Evolutionary conservation across 768 basidiomycete genomes (phyloP), one percentile per base, ranked within the genome.

Genomic region (Xerocomellus amylosporus): DNA sequence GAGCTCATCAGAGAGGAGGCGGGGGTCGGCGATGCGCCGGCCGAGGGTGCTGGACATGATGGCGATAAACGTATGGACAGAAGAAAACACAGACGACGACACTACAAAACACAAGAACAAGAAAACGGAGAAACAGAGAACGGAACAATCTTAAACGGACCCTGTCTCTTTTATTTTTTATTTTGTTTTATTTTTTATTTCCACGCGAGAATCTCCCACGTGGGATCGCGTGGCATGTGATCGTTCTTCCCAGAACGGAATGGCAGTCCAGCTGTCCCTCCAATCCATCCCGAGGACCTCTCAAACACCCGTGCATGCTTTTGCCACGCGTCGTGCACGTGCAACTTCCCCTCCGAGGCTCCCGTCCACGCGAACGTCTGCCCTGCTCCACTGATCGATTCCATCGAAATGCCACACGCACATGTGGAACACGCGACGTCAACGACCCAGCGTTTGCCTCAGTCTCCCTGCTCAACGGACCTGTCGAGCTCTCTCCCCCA

Each of bases 1-100:
- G 55, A 71, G 60, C 51, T 70, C 64, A 6, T 68, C 61, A 41
- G 68, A 61, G 33, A 70, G 64, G 7, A 53, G 37, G 40, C 66
- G 70, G 0, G 68, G 69, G 60, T 70, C 68, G 14, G 58, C 53
- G 57, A 70, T 70, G 50, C 54, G 70, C 43, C 58, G 58, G 12
- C 70, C 68, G 53, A 70, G 37, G 19, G 6, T 51, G 53, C 8
- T 40, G 22, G 61, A 50, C 60, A 61, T 61, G 49, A 63, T 63
- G 49, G 33, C 50, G 60, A 58, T 12, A 58, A 62, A 61, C 39
- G 48, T 59, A 65, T 59, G 24, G 3, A 59, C 58, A 66, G 37
- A 24, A 22, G 34, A 42, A 19, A n/a, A 44, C 40, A 39, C 43
- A 41, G 34, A n/a, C 15, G 14, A 26, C 13, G 14, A 44, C 40